Percentiles rank a stretch among this genome's conserved stretches.
Conservation (phyloP, 2,329 filamentous ascomycete genomes). For the Dichotomopilus funicola region DNA sequence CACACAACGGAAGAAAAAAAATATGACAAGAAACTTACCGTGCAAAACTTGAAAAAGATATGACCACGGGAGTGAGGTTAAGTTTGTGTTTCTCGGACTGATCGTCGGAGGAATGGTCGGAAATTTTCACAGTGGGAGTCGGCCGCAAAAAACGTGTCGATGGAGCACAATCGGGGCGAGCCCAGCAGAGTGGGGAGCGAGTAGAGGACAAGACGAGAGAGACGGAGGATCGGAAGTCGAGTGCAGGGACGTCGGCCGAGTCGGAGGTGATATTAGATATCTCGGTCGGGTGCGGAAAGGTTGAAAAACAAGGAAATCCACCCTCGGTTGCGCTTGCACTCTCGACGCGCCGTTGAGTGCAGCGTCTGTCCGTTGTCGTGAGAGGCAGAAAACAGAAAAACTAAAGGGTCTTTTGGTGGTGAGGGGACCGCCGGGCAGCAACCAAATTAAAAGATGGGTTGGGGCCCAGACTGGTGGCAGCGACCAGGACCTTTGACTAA, state of each 20-base stretch:
- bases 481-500: slow-evolving; percentile 4
- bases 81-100: neutral
- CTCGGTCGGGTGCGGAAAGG: too few species aligned
- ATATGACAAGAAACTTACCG: slow-evolving; percentile 12
- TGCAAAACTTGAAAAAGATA: neutral
- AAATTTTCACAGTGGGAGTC: neutral
- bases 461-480: slow-evolving; percentile 19
- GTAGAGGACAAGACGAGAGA: neutral
- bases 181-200: neutral
- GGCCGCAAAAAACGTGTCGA: slow-evolving; percentile 12
- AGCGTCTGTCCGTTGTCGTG: slow-evolving; percentile 18
- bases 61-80: neutral
- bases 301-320: slow-evolving; percentile 4
- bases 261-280: neutral
- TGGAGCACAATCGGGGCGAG: slow-evolving; percentile 5
- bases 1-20: slow-evolving; percentile 2
- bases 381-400: slow-evolving; percentile 10
- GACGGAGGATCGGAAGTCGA: neutral
- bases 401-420: slow-evolving; percentile 20
- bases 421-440: slow-evolving; percentile 14
- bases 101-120: slow-evolving; percentile 5
- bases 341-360: slow-evolving; percentile 15
- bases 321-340: slow-evolving; percentile 14
- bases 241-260: slow-evolving; percentile 4
- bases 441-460: slow-evolving; percentile 23